Evolutionary conservation across 495 filamentous ascomycete genomes (phyloP).

Genomic region (Cenococcum geophilum): DNA sequence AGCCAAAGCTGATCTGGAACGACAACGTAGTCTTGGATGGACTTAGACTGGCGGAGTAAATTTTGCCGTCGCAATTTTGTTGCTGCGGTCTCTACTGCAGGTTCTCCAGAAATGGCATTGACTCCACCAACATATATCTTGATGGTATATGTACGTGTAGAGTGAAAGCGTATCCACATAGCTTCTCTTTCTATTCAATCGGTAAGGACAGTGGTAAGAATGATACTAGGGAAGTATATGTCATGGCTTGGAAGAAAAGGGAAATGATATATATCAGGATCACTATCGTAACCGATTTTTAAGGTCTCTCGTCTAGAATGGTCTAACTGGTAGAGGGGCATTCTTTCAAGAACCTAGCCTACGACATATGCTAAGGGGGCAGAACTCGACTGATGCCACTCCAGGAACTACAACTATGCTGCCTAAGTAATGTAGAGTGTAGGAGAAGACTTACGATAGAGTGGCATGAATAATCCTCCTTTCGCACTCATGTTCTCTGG

Average conservation of each 20-base stretch:
- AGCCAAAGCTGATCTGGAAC: constrained; percentile 23
- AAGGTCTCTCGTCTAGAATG: no score
- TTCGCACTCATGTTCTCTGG: constrained; percentile 15
- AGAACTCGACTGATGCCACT: no score
- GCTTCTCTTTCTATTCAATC: constrained; percentile 14
- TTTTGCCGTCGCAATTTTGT: constrained; percentile 14
- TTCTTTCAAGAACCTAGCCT: no score
- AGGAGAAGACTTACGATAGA: constrained; percentile 15
- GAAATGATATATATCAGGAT: not conserved
- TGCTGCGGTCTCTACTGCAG: constrained; percentile 8
- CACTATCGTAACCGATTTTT: not conserved
- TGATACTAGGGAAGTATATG: no score
- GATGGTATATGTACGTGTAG: constrained; percentile 8
- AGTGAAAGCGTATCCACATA: constrained; percentile 16
- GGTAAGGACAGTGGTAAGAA: not conserved
- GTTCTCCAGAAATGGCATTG: constrained; percentile 22
- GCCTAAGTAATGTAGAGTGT: not conserved
- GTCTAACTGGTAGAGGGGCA: no score
- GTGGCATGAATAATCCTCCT: constrained; percentile 18
- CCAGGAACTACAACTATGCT: not conserved
- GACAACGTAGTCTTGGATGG: constrained; percentile 24
- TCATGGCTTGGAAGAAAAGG: no score
- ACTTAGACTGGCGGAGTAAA: not conserved
- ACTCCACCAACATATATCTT: constrained; percentile 22
- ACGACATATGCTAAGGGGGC: no score